Base-by-base conservation (phyloP, 345 rosid species). In the Populus pruinosa region DNA sequence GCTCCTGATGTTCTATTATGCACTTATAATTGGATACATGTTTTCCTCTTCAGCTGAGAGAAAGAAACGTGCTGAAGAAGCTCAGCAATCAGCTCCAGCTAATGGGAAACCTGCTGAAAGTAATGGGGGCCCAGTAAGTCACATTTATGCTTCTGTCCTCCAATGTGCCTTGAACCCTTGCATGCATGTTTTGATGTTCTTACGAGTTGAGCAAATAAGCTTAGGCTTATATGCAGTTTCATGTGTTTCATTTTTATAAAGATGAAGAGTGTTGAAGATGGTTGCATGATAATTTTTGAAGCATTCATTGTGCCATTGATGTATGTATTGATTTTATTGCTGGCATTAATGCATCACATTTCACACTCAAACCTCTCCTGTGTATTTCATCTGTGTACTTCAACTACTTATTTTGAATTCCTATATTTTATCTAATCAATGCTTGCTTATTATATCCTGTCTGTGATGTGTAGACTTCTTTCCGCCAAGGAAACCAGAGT, bases 21-120 rank as follows among this genome's bases (percentile, higher is more conserved):
- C 59, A 69, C 63, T 36, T 62, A 68, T 59, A 67, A 39, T 27
- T 70, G 76, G 50, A 75, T 77, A 38, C 64, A 20, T 49, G 67
- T 44, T 77, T 74, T 27, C 61, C 53, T 80, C 73, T 79, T 76
- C 89, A 93, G 99, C 89, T 86, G 97, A 96, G 77, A 86, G 91
- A 79, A 96, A 91, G 82, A 90, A 88, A 43, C 91, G 89, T 62
- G 75, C 86, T 35, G 98, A 93, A 83, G 99, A 93, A 76, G 75
- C 88, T 14, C 92, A 86, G 39, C 91, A 83, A 73, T 76, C 91
- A 75, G 82, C 86, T 67, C 76, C 74, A 78, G 87, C 92, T 74
- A 93, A 92, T 84, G 94, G 90, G 35, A 33, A 91, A 72, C 68
- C 83, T 79, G 49, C 83, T 75, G 90, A 84, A 74, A 86, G 41